These are phyloP conservation scores for Sphaerostilbella broomeana DNA, from an alignment of 2,329 filamentous ascomycete species.

Conservation along the genomic window DNA sequence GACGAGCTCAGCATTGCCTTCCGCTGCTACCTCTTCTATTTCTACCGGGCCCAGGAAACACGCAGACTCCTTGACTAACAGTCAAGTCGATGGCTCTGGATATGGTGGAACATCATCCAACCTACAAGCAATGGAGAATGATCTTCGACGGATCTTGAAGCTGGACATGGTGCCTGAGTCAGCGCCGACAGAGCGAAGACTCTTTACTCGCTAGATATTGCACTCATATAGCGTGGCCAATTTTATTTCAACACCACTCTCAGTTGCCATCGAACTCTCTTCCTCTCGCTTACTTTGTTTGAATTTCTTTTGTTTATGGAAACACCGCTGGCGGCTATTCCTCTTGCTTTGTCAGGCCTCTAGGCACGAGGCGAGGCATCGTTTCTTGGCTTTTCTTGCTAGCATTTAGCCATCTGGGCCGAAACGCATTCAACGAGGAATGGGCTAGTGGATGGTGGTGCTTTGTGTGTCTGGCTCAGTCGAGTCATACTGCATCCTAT, in stretches of 20 bases:
- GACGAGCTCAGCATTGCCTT: conserved; percentile 4
- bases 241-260: not conserved
- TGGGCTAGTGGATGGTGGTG: not conserved
- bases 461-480: conserved; percentile 1
- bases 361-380: conserved; percentile 4
- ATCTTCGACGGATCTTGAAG: conserved; percentile 48
- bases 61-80: conserved; percentile 1
- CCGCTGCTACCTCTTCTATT: not conserved
- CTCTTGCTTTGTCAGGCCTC: no score
- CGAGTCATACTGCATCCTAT: conserved; percentile 9
- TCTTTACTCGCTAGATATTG: conserved; percentile 19
- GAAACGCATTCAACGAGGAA: not conserved
- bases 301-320: conserved; percentile 1
- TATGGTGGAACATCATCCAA: conserved; percentile 24
- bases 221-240: not conserved
- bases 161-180: conserved; percentile 27
- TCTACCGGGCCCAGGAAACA: conserved; percentile 1
- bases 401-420: conserved; percentile 8
- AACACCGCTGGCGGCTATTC: conserved; percentile 1
- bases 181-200: conserved; percentile 13
- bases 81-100: conserved; percentile 4
- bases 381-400: conserved; percentile 5
- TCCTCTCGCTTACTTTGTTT: not conserved
- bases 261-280: no score
- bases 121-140: conserved; percentile 46